Evolutionary conservation across 176 grass and related monocot species (phyloP), one percentile per base, ranked within the genome.

Genomic region (Tillandsia leiboldiana): DNA sequence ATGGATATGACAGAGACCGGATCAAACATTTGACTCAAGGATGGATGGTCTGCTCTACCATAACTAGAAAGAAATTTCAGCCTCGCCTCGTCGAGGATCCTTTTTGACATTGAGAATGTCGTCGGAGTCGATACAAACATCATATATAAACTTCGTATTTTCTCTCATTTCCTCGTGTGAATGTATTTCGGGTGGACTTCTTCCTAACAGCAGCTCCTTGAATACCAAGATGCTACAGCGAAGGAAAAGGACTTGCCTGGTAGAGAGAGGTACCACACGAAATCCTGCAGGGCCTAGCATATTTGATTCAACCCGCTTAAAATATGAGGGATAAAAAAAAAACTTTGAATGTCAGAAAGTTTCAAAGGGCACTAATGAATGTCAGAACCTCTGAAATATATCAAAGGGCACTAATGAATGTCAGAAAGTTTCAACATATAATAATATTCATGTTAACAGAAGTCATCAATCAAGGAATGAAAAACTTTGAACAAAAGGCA

Each of bases 11-110:
- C 4, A 42, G 33, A 42, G 33, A 42, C 33, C 4, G 33, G 33
- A 42, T 42, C 33, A 82, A 86, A 3, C 12, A 59, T 33, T 69
- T 66, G 17, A 50, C 11, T 8, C 15, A 22, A 64, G 71, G 49
- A 23, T 29, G 53, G 14, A 54, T 56, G 70, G 53, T 42, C 33
- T 3, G 0, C 33, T 28, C 27, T 28, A 28, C 27, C 27, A 28
- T 3, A 33, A 0, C 33, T 42, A 42, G 4, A 42, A 1, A 42
- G 33, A 42, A 6, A 24, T 72, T 77, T 57, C 10, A 42, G 47
- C 8, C 50, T 83, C 57, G 10, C 67, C 22, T 72, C 54, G 0
- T 0, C 23, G 23, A 24, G 23, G 23, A 24, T 24, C 23, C 23
- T 24, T 1, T 24, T 24, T 24, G 23, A 24, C 23, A 24, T 24